Evolutionary conservation across 192 early-diverging fungal genomes (phyloP).

Genomic region (Dissophora ornata): DNA sequence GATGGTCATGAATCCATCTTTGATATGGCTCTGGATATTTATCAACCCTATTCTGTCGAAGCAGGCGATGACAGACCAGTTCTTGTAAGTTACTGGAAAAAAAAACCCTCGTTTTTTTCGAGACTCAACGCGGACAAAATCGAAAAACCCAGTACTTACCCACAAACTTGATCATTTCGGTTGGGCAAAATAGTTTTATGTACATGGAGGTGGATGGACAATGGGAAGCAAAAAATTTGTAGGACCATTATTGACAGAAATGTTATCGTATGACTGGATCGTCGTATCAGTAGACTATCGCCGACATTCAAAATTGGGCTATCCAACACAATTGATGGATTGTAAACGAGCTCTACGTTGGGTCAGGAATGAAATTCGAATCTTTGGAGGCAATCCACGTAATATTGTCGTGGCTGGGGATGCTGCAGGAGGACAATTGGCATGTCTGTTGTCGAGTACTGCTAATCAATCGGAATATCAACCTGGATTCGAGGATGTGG

Average conservation of each 20-base stretch:
- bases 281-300: conserved; percentile 72
- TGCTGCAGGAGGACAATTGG: conserved; percentile 68
- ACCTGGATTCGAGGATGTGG: conserved; percentile 67
- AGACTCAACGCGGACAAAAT: too few species aligned
- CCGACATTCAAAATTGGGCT: conserved; percentile 56
- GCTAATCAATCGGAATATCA: conserved; percentile 58
- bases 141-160: too few species aligned
- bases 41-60: conserved; percentile 29
- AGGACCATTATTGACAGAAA: conserved; percentile 48
- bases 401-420: conserved; percentile 69
- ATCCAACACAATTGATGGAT: conserved; percentile 71
- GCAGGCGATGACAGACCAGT: conserved; percentile 43
- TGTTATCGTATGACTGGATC: conserved; percentile 60
- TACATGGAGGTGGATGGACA: conserved; percentile 76
- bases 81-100: conserved; percentile 28
- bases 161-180: too few species aligned
- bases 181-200: conserved; percentile 58
- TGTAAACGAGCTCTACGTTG: conserved; percentile 77
- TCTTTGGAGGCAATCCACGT: conserved; percentile 73
- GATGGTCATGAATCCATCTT: conserved; percentile 37
- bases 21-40: conserved; percentile 52
- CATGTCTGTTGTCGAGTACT: conserved; percentile 64
- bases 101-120: too few species aligned
- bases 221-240: conserved; percentile 67
- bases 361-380: conserved; percentile 67